Evolutionary conservation across 257 asterid species (phyloP), one percentile per base, ranked within the genome.

Genomic region (Petunia axillaris): DNA sequence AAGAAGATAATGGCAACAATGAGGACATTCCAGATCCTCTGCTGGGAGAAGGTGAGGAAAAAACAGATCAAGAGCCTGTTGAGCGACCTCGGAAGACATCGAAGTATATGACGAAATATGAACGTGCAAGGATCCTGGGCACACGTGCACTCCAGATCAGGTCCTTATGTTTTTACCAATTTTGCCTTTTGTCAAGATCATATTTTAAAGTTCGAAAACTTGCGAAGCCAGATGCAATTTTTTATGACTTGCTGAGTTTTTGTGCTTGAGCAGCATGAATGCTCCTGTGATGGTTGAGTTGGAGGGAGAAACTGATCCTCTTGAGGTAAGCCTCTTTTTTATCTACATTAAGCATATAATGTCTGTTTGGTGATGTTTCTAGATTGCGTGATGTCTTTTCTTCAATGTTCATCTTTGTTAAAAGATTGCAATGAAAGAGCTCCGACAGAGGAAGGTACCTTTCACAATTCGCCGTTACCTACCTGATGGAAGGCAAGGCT

Each of bases 241-340:
- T 25, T 71, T 14, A 3, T 50, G 6, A 50, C 13, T 57, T 83
- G 79, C 76, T 76, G 16, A 35, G 9, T 59, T 78, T 83, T 58
- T 74, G 41, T 66, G 55, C 40, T 78, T 66, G 75, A 3, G 78
- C 90, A 94, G 98, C 90, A 94, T 93, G 98, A 94, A 94, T 88
- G 98, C 98, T 38, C 98, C 97, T 25, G 97, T 94, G 79, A 94
- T 94, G 98, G 98, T 94, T 86, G 97, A 94, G 88, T 82, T 94
- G 88, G 98, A 94, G 82, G 97, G 98, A 8, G 98, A 94, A 87
- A 92, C 96, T 3, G 98, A 92, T 81, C 97, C 97, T 0, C 87
- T 94, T 64, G 98, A 94, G 98, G 97, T 94, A 83, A 84, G 46
- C 35, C 36, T 80, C 77, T 50, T 75, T 9, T 0, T 3, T 11